These are phyloP conservation scores for Pezicula carpinea DNA, from an alignment of 2,329 filamentous ascomycete genomes.

Conservation along the genomic window DNA sequence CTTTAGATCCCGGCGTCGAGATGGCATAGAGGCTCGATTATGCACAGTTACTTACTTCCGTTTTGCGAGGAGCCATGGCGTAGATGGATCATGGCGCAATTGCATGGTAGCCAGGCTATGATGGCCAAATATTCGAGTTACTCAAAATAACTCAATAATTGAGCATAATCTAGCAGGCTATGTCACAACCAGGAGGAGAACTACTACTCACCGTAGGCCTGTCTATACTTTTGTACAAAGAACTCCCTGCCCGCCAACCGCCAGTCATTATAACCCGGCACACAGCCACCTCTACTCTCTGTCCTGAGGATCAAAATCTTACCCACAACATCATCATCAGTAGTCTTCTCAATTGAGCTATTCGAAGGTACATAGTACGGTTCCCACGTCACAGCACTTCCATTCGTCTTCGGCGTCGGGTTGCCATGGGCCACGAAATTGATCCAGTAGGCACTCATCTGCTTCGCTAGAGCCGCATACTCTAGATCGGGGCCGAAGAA, in stretches of 20 bases:
- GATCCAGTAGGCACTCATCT: background rate
- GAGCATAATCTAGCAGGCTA: no score
- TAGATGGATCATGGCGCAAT: no score
- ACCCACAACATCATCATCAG: background rate
- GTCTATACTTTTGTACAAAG: background rate
- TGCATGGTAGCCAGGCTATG: no score
- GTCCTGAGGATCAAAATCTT: background rate
- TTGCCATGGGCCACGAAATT: slow-evolving; percentile 1
- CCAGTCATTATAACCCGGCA: background rate
- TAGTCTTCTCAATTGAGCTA: background rate
- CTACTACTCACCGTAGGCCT: background rate
- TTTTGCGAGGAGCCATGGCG: no score
- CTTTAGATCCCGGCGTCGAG: background rate
- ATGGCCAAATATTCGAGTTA: no score
- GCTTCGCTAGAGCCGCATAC: slow-evolving; percentile 1
- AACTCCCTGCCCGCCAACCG: background rate
- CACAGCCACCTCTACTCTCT: background rate
- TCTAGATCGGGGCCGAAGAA: background rate
- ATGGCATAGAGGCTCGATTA: no score
- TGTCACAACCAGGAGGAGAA: no score
- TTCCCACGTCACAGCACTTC: background rate
- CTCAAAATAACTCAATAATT: no score
- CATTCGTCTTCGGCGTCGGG: background rate
- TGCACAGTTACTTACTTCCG: no score
- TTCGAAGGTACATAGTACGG: background rate